Conservation (phyloP, 2,329 filamentous ascomycete species). For the Alternaria gaisen region DNA sequence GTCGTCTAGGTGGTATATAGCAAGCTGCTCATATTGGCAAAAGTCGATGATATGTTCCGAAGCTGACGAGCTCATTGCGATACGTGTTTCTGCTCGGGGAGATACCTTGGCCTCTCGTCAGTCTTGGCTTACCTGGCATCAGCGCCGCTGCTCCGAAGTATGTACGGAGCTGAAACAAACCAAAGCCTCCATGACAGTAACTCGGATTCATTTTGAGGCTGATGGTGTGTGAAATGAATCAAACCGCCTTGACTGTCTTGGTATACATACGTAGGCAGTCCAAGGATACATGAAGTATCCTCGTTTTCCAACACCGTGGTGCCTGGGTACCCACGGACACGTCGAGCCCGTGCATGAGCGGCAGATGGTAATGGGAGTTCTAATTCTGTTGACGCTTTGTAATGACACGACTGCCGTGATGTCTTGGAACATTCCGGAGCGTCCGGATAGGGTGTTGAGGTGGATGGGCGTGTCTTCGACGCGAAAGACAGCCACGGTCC, state of each 20-base stretch:
- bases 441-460: not conserved
- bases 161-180: not conserved
- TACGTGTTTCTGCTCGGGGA: constrained; percentile 1
- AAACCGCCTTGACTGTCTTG: not conserved
- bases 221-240: not conserved
- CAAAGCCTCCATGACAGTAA: not conserved
- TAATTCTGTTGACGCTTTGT: not conserved
- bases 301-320: not conserved
- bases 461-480: not conserved
- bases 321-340: not conserved
- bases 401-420: not conserved
- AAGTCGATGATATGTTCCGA: not conserved
- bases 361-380: not conserved
- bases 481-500: not conserved
- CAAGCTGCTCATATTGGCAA: not conserved
- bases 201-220: not conserved
- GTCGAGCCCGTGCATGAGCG: not conserved
- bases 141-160: not conserved
- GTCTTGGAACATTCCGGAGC: not conserved
- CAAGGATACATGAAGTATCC: not conserved
- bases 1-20: not conserved
- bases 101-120: constrained; percentile 2
- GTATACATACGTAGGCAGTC: not conserved
- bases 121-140: constrained; percentile 1
- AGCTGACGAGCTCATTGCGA: not conserved